Percentiles rank a stretch among this genome's conserved stretches.
Conservation (phyloP, 306 rosid species). For the Pachyrhizus erosus region DNA sequence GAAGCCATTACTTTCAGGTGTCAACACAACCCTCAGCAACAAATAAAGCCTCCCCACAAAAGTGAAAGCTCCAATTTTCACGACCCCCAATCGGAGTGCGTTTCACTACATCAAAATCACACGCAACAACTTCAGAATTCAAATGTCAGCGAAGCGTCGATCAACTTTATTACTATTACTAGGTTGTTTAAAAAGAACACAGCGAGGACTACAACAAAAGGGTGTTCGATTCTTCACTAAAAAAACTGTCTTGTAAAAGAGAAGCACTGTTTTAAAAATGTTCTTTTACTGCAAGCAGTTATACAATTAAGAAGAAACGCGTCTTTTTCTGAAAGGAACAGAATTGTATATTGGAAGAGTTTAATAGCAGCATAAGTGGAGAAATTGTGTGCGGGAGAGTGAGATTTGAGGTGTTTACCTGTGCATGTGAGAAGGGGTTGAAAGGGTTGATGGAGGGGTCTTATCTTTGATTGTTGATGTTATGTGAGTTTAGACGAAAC, state of each 20-base stretch:
- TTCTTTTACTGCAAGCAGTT: background rate
- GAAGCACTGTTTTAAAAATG: background rate
- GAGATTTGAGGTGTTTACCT: background rate
- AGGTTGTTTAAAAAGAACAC: background rate
- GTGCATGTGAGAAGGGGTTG: background rate
- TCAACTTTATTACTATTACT: background rate
- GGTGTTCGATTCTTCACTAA: background rate
- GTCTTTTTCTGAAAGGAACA: background rate
- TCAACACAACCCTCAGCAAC: conserved; percentile 34
- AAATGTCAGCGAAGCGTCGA: conserved; percentile 7
- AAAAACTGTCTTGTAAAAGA: background rate
- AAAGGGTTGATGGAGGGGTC: background rate
- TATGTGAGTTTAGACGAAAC: background rate
- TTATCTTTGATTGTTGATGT: background rate
- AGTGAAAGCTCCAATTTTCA: conserved; percentile 18
- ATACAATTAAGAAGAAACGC: background rate
- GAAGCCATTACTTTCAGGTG: conserved; percentile 59
- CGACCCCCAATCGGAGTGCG: background rate
- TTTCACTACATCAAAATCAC: conserved; percentile 27
- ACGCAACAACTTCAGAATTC: background rate
- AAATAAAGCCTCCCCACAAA: too few species aligned
- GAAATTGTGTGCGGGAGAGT: background rate
- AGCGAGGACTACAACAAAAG: background rate
- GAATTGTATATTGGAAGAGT: background rate
- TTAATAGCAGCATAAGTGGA: too few species aligned